Evolutionary conservation across 306 rosid genomes (phyloP), one percentile per base, ranked within the genome.

Genomic region (Trifolium repens): DNA sequence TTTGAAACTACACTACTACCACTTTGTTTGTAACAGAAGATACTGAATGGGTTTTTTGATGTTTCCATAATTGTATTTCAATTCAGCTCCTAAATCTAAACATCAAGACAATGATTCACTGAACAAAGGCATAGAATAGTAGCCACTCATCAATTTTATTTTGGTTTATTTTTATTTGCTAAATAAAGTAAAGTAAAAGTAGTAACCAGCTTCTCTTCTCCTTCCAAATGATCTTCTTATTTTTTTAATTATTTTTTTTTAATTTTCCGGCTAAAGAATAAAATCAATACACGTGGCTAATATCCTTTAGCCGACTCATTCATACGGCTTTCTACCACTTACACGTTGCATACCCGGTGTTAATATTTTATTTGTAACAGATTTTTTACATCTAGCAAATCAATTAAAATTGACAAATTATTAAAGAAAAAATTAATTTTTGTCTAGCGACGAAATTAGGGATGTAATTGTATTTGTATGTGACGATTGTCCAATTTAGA

Each of bases 261-360:
- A 3, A 39, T 37, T 73, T 82, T 39, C 62, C 52, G 37, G 27
- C 35, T 66, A 11, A 5, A 58, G 75, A 67, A 34, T 66, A 4
- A 52, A 19, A 75, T 73, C 65, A 40, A 49, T 16, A 59, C 84
- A 71, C 79, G 81, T 83, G 81, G 14, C 76, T 53, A 32, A 68
- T 74, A 83, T 64, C 84, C 73, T 60, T 47, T 39, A 54, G 72
- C 72, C 78, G 62, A 75, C 83, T 39, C 74, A 37, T 40, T 52
- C 40, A 13, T 49, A 10, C 0, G 5, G n/a, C 4, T 62, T 82
- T 30, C 72, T 73, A 78, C 82, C 62, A 74, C 55, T n/a, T 66
- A 42, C 71, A 42, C 76, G 67, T 63, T 30, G 57, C 50, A n/a
- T 58, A 58, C 27, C 13, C 9, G 37, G 14, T 54, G 61, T 54